These are phyloP conservation scores for Tricharina praecox DNA, from an alignment of 495 filamentous ascomycete genomes.

Conservation along the genomic window DNA sequence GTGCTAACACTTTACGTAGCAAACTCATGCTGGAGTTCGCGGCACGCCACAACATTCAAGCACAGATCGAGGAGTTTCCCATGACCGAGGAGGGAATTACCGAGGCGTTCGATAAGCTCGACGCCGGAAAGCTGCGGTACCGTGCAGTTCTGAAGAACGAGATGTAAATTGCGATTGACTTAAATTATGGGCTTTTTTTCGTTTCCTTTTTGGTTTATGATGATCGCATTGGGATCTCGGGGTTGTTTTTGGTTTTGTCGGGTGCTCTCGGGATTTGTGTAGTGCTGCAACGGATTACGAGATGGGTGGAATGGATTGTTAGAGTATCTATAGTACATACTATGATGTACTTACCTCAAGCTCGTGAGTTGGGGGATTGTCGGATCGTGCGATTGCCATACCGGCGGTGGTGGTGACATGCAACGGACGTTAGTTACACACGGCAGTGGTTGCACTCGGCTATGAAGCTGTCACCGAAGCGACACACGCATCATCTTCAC, in stretches of 20 bases:
- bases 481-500: too few species aligned
- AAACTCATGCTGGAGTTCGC: constrained; percentile 43
- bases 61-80: constrained; percentile 39
- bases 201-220: not conserved
- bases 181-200: not conserved
- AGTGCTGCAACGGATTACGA: too few species aligned
- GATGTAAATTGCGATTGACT: not conserved
- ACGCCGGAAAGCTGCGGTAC: constrained; percentile 42
- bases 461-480: too few species aligned
- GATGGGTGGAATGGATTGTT: too few species aligned
- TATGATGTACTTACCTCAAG: too few species aligned
- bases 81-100: constrained; percentile 38
- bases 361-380: too few species aligned
- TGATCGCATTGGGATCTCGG: not conserved
- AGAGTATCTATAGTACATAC: too few species aligned
- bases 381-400: too few species aligned
- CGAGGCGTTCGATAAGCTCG: constrained; percentile 36
- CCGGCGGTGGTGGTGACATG: too few species aligned
- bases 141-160: constrained; percentile 32
- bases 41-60: constrained; percentile 38
- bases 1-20: constrained; percentile 20
- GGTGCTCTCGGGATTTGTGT: too few species aligned
- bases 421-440: too few species aligned
- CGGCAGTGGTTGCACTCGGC: too few species aligned
- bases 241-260: not conserved